phyloP scores from a whole-genome alignment of 1,284 basidiomycete genomes.

The Leccinum laetum region DNA sequence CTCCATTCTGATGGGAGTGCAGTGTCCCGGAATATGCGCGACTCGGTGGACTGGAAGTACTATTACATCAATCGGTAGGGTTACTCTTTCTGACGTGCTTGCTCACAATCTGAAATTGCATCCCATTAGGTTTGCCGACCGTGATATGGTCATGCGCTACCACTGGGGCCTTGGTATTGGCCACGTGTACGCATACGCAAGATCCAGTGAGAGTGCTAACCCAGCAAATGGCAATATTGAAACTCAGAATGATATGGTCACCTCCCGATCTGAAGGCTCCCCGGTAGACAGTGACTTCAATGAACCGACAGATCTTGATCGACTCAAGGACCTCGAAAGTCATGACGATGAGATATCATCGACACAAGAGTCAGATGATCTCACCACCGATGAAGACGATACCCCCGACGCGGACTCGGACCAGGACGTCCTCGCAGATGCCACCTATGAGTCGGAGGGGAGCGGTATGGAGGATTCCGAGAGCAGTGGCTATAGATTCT shows the following conservation, averaged over 20 bases:
- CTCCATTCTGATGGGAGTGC: not conserved
- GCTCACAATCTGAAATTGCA: not conserved
- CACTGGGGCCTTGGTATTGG: constrained; percentile 1
- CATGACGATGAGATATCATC: not conserved
- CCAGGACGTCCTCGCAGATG: too few relatives aligned
- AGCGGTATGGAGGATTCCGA: too few relatives aligned
- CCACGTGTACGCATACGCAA: constrained; percentile 17
- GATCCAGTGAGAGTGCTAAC: not conserved
- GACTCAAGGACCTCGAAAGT: not conserved
- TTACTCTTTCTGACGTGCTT: not conserved
- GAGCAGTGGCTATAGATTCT: too few relatives aligned
- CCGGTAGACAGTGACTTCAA: not conserved
- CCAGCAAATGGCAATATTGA: not conserved
- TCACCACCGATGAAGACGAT: not conserved
- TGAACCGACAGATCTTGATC: not conserved
- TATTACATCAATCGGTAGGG: constrained; percentile 8
- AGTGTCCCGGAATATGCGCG: not conserved
- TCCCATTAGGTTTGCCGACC: constrained; percentile 9
- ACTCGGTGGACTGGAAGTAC: not conserved
- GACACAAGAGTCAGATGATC: not conserved
- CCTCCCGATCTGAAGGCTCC: not conserved
- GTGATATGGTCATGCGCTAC: constrained; percentile 12
- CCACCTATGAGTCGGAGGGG: too few relatives aligned
- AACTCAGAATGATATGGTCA: not conserved
- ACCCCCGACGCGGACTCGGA: too few relatives aligned